Evolutionary conservation across 495 filamentous ascomycete species (phyloP).

Genomic region (Annulohypoxylon nitens): DNA sequence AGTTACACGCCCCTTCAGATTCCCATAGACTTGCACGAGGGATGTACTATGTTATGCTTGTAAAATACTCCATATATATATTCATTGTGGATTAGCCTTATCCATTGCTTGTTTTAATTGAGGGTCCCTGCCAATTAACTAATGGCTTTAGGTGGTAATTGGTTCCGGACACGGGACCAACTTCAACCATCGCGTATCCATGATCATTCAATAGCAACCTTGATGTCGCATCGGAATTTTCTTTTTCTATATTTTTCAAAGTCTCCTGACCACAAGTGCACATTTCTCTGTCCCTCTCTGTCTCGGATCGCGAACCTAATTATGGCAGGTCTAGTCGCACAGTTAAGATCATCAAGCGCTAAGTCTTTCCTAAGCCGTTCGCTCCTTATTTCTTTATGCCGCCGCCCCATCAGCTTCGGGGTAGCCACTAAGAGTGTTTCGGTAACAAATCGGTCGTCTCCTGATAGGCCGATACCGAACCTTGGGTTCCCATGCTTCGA

Average conservation of each 20-base stretch:
- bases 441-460: conserved; percentile 29
- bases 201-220: too few species aligned
- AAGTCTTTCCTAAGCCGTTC: not conserved
- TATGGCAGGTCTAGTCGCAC: conserved; percentile 1
- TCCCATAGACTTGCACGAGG: too few species aligned
- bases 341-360: conserved; percentile 5
- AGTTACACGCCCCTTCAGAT: conserved; percentile 41
- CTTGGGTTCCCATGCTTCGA: conserved; percentile 1
- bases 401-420: conserved; percentile 3
- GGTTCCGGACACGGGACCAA: too few species aligned
- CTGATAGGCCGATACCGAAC: conserved; percentile 28
- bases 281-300: not conserved
- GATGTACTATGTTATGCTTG: too few species aligned
- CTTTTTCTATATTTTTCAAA: not conserved
- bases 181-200: too few species aligned
- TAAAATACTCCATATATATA: too few species aligned
- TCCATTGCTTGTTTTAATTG: too few species aligned
- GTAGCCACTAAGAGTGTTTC: conserved; percentile 22
- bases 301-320: not conserved
- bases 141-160: not conserved
- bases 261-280: not conserved
- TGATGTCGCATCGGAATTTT: not conserved
- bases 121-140: not conserved
- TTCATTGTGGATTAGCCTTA: too few species aligned
- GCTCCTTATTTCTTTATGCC: conserved; percentile 3